Percentiles rank a stretch among this genome's conserved stretches.
These are phyloP conservation scores for Phtheirospermum japonicum DNA, from an alignment of 257 asterid genomes.

Conservation along the genomic window DNA sequence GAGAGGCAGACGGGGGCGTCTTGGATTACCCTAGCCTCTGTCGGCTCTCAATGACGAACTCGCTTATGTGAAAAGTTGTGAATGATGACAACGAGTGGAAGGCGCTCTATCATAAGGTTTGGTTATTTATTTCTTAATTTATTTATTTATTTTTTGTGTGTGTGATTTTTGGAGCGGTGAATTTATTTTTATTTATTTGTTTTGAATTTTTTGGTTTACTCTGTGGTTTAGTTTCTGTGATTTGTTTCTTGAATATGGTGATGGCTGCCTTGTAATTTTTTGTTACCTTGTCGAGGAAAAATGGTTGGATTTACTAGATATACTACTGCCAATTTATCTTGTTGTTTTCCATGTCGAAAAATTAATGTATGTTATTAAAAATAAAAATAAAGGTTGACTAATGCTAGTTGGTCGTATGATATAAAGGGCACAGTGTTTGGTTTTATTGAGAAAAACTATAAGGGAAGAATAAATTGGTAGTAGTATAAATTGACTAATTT, in stretches of 20 bases:
- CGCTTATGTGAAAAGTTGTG: constrained; percentile 91
- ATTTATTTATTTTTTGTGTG: too few species aligned
- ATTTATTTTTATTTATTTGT: background rate
- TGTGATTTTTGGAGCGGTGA: too few species aligned
- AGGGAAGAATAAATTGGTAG: background rate
- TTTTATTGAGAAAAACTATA: background rate
- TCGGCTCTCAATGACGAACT: constrained; percentile 94
- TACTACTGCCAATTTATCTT: background rate
- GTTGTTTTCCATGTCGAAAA: too few species aligned
- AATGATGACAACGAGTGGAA: constrained; percentile 98
- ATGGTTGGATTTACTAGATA: too few species aligned
- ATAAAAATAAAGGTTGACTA: background rate
- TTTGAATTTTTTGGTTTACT: constrained; percentile 9
- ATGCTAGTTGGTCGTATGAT: background rate
- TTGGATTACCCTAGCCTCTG: constrained; percentile 95
- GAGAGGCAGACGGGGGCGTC: constrained; percentile 78
- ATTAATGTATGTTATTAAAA: too few species aligned
- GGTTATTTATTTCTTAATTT: too few species aligned
- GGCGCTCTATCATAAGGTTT: constrained; percentile 88
- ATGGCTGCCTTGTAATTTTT: too few species aligned
- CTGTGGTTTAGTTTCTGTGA: constrained; percentile 11
- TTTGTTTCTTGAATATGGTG: constrained; percentile 5
- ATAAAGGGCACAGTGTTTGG: too few species aligned
- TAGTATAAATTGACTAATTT: too few species aligned
- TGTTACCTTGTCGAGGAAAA: too few species aligned